Evolutionary conservation across 2,329 filamentous ascomycete genomes (phyloP).

Genomic region (Lachnellula arida): DNA sequence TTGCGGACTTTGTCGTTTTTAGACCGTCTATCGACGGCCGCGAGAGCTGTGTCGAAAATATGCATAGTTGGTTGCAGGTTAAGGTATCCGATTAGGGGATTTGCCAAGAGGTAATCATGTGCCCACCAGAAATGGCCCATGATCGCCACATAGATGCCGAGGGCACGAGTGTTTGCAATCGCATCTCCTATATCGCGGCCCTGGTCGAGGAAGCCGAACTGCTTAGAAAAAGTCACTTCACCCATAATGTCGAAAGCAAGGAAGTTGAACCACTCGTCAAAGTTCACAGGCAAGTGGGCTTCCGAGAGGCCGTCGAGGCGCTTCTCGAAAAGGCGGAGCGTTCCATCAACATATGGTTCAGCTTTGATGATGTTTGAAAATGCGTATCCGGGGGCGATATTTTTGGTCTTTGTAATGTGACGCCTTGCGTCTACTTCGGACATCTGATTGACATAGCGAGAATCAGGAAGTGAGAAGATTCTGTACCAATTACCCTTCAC

Average conservation of each 20-base stretch:
- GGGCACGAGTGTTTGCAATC: slow-evolving; percentile 31
- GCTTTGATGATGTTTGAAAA: slow-evolving; percentile 29
- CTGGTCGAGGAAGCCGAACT: slow-evolving; percentile 34
- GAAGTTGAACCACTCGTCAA: slow-evolving; percentile 39
- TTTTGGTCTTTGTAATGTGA: slow-evolving; percentile 33
- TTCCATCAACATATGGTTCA: slow-evolving; percentile 27
- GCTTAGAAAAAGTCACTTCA: slow-evolving; percentile 32
- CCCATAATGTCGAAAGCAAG: slow-evolving; percentile 35
- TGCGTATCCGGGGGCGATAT: slow-evolving; percentile 32
- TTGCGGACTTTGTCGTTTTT: slow-evolving; percentile 30
- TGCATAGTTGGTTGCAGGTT: slow-evolving; percentile 35
- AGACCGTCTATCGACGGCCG: slow-evolving; percentile 31
- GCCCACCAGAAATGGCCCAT: slow-evolving; percentile 34
- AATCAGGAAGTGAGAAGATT: slow-evolving; percentile 36
- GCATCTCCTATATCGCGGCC: slow-evolving; percentile 33
- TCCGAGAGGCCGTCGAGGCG: slow-evolving; percentile 27
- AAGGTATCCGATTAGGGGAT: slow-evolving; percentile 34
- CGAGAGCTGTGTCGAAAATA: slow-evolving; percentile 35
- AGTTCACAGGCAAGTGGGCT: slow-evolving; percentile 28
- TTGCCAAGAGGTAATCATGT: slow-evolving; percentile 34
- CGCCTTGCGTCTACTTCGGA: slow-evolving; percentile 34
- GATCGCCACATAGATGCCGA: slow-evolving; percentile 32
- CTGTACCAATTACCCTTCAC: slow-evolving; percentile 33
- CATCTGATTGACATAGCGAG: slow-evolving; percentile 38
- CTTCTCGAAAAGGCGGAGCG: slow-evolving; percentile 27